Evolutionary conservation across 2,329 filamentous ascomycete species (phyloP).

Genomic region (Colletotrichum echinochloae): DNA sequence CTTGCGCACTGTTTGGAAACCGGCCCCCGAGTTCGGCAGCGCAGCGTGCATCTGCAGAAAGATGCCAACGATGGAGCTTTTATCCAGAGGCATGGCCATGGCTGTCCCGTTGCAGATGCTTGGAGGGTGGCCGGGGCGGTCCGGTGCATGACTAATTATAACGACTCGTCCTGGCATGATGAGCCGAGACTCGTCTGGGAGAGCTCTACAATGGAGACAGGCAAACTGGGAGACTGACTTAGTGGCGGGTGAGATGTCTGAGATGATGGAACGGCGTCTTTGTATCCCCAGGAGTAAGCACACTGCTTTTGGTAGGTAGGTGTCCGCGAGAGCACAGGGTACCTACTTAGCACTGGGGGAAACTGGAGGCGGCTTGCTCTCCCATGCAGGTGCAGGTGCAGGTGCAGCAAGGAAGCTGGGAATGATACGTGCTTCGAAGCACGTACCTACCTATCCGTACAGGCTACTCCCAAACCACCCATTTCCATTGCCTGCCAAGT

Average conservation of each 20-base stretch:
- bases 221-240: not conserved
- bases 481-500: slow-evolving; percentile 36
- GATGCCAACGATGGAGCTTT: slow-evolving; percentile 20
- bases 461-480: no score
- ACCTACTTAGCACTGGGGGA: no score
- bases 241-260: slow-evolving; percentile 8
- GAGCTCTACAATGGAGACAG: not conserved
- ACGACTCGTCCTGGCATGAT: not conserved
- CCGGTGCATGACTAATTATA: not conserved
- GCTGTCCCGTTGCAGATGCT: not conserved
- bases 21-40: not conserved
- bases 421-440: no score
- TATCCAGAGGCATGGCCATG: not conserved
- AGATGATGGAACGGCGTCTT: not conserved
- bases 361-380: slow-evolving; percentile 28
- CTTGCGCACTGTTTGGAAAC: slow-evolving; percentile 1
- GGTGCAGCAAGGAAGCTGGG: slow-evolving; percentile 27
- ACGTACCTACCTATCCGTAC: not conserved
- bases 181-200: not conserved
- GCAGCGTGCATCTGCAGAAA: slow-evolving; percentile 20
- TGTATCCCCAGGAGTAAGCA: not conserved
- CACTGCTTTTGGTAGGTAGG: no score
- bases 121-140: not conserved
- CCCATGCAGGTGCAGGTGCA: no score
- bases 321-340: no score